A percentile compares a stretch with the other conserved stretches of the same genome.
These are phyloP conservation scores for Parvularia atlantis DNA, from an alignment of 78 protist species.

Conservation along the genomic window DNA sequence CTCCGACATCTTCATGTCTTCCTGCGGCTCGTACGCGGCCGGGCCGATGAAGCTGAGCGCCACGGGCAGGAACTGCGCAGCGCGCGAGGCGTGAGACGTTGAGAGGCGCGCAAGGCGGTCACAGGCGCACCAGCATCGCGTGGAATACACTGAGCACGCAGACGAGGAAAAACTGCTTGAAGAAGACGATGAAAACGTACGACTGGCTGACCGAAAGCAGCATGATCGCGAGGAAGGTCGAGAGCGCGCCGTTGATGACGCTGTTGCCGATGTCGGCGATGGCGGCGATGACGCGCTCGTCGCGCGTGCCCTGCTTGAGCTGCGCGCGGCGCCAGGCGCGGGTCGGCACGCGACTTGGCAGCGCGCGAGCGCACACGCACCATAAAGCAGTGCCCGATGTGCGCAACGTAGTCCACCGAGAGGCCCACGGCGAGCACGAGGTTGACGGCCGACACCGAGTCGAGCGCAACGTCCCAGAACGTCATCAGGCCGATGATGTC, in stretches of 20 bases:
- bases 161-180: slow-evolving; percentile 11
- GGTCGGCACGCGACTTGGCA: no score
- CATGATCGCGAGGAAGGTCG: slow-evolving; percentile 38
- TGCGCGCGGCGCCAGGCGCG: no score
- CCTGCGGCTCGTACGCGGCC: no score
- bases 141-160: background rate
- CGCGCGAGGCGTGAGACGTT: no score
- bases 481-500: background rate
- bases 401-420: slow-evolving; percentile 36
- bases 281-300: background rate
- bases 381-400: slow-evolving; percentile 32
- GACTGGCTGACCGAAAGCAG: slow-evolving; percentile 9
- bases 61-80: no score
- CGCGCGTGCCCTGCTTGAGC: background rate
- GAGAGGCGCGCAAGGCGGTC: no score
- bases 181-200: slow-evolving; percentile 31
- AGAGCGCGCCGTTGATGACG: slow-evolving; percentile 27
- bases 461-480: slow-evolving; percentile 3
- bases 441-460: slow-evolving; percentile 23
- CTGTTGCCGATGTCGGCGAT: slow-evolving; percentile 18
- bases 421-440: slow-evolving; percentile 29
- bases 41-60: no score
- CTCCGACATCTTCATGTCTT: no score
- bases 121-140: background rate
- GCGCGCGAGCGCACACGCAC: no score